phyloP scores from a whole-genome alignment of 2,329 filamentous ascomycete species.

The Fusarium sp. region DNA sequence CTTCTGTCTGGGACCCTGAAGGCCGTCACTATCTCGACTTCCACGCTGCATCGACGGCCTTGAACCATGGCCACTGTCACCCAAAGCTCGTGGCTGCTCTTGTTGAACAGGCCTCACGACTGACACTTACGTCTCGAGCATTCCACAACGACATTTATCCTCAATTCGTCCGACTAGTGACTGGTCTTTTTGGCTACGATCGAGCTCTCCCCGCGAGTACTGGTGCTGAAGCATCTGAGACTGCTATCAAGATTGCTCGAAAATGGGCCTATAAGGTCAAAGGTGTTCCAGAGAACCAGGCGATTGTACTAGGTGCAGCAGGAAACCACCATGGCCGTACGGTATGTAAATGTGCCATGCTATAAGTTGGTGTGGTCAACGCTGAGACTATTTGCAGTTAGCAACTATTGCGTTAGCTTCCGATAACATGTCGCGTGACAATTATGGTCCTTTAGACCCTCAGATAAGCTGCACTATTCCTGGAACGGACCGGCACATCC shows the following conservation, averaged over 20 bases:
- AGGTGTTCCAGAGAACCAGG: conserved; percentile 30
- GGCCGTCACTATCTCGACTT: conserved; percentile 6
- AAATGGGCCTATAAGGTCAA: conserved; percentile 42
- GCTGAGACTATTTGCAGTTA: background rate
- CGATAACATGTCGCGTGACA: background rate
- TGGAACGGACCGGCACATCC: background rate
- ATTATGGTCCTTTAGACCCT: background rate
- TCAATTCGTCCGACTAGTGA: background rate
- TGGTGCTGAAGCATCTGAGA: conserved; percentile 26
- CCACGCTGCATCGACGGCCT: background rate
- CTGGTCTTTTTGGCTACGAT: background rate
- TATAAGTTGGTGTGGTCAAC: no score
- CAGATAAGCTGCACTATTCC: conserved; percentile 3
- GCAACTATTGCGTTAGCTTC: conserved; percentile 4
- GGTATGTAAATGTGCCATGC: background rate
- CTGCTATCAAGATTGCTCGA: conserved; percentile 39
- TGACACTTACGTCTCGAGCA: background rate
- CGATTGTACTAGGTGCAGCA: background rate
- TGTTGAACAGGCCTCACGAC: background rate
- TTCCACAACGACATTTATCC: background rate
- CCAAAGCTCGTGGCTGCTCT: background rate
- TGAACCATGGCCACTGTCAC: conserved; percentile 1
- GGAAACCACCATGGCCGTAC: background rate
- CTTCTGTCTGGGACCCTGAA: background rate
- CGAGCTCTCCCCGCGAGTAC: background rate